These are phyloP conservation scores for Ophiorrhiza pumila DNA, from an alignment of 257 asterid species.

Conservation along the genomic window DNA sequence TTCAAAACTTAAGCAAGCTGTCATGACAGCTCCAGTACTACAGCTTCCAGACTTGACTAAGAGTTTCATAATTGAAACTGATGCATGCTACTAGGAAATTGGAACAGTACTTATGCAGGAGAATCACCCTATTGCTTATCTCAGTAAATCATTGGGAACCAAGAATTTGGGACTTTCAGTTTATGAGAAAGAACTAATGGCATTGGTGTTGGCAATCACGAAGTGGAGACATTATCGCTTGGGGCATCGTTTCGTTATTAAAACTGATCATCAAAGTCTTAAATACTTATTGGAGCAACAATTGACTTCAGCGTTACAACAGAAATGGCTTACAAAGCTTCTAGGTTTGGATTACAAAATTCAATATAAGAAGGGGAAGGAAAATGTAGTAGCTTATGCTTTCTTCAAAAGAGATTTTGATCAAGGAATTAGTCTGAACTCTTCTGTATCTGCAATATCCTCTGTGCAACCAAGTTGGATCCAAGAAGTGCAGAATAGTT, in stretches of 20 bases:
- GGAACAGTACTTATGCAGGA: neutral
- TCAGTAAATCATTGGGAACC: neutral
- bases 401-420: no score
- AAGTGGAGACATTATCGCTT: neutral
- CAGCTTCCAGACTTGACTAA: neutral
- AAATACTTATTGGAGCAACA: neutral
- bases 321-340: neutral
- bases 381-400: no score
- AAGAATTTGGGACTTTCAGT: neutral
- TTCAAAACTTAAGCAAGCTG: neutral
- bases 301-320: neutral
- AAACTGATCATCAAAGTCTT: neutral
- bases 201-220: neutral
- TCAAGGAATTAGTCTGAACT: no score
- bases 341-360: neutral
- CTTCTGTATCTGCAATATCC: no score
- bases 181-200: neutral
- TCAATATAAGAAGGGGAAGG: neutral
- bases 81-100: neutral
- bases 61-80: neutral
- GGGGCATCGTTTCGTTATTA: neutral
- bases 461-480: no score
- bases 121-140: neutral
- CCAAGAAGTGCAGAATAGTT: no score
- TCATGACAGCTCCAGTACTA: neutral